Base-by-base conservation (phyloP, 352 stramenopile species). In the Pythium sp. region DNA sequence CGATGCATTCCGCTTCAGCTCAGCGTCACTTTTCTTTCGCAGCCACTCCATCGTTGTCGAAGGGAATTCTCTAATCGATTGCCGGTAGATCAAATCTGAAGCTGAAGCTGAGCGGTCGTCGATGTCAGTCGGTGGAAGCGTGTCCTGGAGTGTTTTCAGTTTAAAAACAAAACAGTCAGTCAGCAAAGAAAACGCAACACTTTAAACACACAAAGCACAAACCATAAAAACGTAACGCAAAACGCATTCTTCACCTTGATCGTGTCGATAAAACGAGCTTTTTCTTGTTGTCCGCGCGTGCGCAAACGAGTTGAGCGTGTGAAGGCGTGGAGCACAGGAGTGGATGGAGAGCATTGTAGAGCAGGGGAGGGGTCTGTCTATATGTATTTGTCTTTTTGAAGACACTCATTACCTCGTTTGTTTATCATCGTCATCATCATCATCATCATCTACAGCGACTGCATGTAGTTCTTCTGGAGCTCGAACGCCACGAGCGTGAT, bases 391-490 rank as follows among this genome's bases (percentile, higher is more conserved):
- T 49, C 41, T 49, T 49, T 49, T 49, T 49, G 41, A n/a, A 49
- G 41, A 49, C 18, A 3, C 36, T 38, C 7, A 4, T 36, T 54
- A 14, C 22, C 12, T 22, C 22, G 7, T 64, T 51, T 49, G 14
- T 49, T 22, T 15, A 49, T n/a, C 41, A n/a, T 47, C 38, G 14
- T 47, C 15, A 30, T 57, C 41, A 49, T 9, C 15, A 30, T 57
- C 41, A 49, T 9, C 18, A 32, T 57, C 9, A 22, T 30, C 67
- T 78, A 80, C 14, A 79, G 65, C 22, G 75, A 81, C 69, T 91
- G 74, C 78, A 96, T 93, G 76, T 95, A 96, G 66, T 84, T 87
- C 76, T 97, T 97, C 72, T 95, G 87, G 55, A 96, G 70, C 70
- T 97, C 90, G 69, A 96, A 97, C 3, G 89, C 85, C 14, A 87